phyloP scores from a whole-genome alignment of 2,329 filamentous ascomycete genomes.

The Aspergillus persii region DNA sequence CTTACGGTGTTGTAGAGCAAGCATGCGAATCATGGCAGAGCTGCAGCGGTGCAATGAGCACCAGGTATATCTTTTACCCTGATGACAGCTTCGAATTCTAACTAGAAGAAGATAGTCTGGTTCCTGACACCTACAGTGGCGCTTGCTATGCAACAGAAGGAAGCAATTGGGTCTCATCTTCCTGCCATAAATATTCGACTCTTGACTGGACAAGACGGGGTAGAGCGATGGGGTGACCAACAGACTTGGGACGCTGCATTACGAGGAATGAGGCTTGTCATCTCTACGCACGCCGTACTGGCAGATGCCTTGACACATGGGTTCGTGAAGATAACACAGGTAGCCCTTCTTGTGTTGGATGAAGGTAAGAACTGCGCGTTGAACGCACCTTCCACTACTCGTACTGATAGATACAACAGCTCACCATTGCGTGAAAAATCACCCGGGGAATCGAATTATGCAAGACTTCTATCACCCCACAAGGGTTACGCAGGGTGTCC shows the following conservation, averaged over 20 bases:
- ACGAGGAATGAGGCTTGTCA: neutral
- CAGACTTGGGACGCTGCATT: conserved; percentile 4
- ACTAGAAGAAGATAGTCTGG: conserved; percentile 2
- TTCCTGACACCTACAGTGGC: conserved; percentile 6
- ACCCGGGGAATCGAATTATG: conserved; percentile 10
- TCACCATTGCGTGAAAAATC: conserved; percentile 3
- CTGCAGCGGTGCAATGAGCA: too few relatives aligned
- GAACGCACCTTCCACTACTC: too few relatives aligned
- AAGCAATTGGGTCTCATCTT: neutral
- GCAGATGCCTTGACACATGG: conserved; percentile 5
- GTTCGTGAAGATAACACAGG: neutral
- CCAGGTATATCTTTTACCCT: too few relatives aligned
- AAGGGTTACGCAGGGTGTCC: neutral
- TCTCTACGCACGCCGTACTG: conserved; percentile 7
- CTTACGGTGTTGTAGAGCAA: neutral
- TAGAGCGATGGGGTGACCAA: conserved; percentile 1
- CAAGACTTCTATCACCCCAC: neutral
- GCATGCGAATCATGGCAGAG: conserved; percentile 1
- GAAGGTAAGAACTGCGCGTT: conserved; percentile 2
- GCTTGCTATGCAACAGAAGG: neutral
- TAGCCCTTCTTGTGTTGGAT: conserved; percentile 9
- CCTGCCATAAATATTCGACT: neutral
- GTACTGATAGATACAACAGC: neutral
- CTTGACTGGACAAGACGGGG: conserved; percentile 6
- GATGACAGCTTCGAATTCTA: neutral